These are phyloP conservation scores for Purshia tridentata DNA, from an alignment of 306 rosid genomes.

Conservation along the genomic window DNA sequence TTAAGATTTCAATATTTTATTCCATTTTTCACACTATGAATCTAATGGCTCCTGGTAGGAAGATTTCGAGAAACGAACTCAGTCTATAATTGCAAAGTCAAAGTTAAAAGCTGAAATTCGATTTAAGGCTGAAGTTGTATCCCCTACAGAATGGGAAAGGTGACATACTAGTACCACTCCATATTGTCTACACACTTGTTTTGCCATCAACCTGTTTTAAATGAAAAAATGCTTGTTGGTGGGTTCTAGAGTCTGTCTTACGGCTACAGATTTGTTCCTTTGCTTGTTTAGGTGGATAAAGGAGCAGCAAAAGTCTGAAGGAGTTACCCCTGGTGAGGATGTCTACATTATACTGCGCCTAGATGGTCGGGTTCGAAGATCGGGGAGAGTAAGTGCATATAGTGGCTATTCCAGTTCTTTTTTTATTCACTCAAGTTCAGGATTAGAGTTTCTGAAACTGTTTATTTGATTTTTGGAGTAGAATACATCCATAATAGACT, in stretches of 20 bases:
- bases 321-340: conserved; percentile 84
- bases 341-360: conserved; percentile 84
- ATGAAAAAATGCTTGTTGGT: background rate
- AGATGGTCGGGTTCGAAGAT: conserved; percentile 96
- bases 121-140: conserved; percentile 82
- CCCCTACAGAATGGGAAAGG: conserved; percentile 97
- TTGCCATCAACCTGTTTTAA: background rate
- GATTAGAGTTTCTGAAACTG: background rate
- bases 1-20: conserved; percentile 12
- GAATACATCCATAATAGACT: background rate
- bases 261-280: background rate
- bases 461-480: background rate
- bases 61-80: conserved; percentile 89
- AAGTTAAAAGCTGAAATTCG: conserved; percentile 93
- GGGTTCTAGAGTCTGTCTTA: too few species aligned
- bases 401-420: background rate
- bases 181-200: conserved; percentile 14
- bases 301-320: conserved; percentile 90
- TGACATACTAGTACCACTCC: conserved; percentile 29
- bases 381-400: conserved; percentile 71
- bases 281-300: conserved; percentile 77
- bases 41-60: conserved; percentile 56
- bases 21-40: conserved; percentile 23
- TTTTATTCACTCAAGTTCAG: background rate
- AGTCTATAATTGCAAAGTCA: conserved; percentile 73